Percentiles rank a stretch among this genome's conserved stretches.
phyloP scores from a whole-genome alignment of 495 filamentous ascomycete species.

The Tuber umbilicatum region DNA sequence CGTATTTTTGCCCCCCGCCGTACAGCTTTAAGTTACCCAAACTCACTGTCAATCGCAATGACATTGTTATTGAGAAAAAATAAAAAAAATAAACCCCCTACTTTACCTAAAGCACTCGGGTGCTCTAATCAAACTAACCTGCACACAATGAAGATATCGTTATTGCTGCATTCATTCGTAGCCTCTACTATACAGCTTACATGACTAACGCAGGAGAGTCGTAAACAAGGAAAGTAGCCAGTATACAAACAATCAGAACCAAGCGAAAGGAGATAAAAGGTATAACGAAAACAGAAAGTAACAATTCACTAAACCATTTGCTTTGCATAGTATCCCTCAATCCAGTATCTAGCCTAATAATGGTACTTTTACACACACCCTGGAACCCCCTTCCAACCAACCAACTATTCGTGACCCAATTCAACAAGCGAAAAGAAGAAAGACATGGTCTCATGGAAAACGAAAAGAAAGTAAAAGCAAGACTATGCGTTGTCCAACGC shows the following conservation, averaged over 20 bases:
- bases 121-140: neutral
- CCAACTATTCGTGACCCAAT: neutral
- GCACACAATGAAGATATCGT: neutral
- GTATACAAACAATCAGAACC: neutral
- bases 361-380: neutral
- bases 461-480: constrained; percentile 37
- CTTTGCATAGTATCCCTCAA: neutral
- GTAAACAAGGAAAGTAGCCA: neutral
- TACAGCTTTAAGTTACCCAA: too few relatives aligned
- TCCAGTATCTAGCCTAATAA: constrained; percentile 1
- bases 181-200: neutral
- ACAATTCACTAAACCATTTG: neutral
- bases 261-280: neutral
- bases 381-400: neutral
- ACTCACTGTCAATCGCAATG: neutral
- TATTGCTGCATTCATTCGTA: neutral
- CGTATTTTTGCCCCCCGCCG: too few relatives aligned
- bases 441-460: neutral
- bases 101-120: neutral
- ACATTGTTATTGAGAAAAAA: neutral
- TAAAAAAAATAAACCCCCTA: neutral
- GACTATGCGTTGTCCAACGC: constrained; percentile 22
- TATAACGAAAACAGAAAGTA: neutral
- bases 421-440: neutral
- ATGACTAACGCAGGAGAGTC: neutral